These are phyloP conservation scores for Candida succiphila DNA, from an alignment of 805 yeast species.

Conservation along the genomic window DNA sequence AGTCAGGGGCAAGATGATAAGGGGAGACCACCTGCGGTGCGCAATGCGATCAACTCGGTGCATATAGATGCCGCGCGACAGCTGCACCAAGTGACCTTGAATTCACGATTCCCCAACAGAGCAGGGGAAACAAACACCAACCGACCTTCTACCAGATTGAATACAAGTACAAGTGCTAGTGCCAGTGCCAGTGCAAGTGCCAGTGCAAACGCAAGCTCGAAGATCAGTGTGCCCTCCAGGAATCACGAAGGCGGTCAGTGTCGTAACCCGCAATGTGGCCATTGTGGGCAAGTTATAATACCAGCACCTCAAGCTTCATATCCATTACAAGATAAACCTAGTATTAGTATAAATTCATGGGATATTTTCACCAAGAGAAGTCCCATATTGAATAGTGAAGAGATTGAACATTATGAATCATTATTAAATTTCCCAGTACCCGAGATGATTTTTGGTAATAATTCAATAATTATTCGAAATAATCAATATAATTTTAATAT, in stretches of 20 bases:
- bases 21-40: too few species aligned
- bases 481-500: slow-evolving; percentile 23
- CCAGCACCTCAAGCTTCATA: slow-evolving; percentile 63
- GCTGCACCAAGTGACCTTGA: slow-evolving; percentile 41
- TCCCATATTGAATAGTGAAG: slow-evolving; percentile 68
- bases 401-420: slow-evolving; percentile 58
- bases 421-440: slow-evolving; percentile 76
- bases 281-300: slow-evolving; percentile 67
- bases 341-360: slow-evolving; percentile 70
- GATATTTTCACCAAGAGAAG: slow-evolving; percentile 58
- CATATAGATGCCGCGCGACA: slow-evolving; percentile 56
- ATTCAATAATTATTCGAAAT: slow-evolving; percentile 38
- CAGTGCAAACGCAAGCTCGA: too few species aligned
- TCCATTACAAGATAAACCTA: slow-evolving; percentile 58
- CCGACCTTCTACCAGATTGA: slow-evolving; percentile 4
- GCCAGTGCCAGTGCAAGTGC: too few species aligned
- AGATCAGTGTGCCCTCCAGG: slow-evolving; percentile 14
- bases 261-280: slow-evolving; percentile 32
- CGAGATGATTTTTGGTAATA: slow-evolving; percentile 95
- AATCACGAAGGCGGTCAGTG: slow-evolving; percentile 10
- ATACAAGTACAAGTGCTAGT: neutral
- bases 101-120: slow-evolving; percentile 24
- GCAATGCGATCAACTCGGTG: slow-evolving; percentile 38
- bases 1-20: too few species aligned
- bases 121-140: neutral